Evolutionary conservation across 2,329 filamentous ascomycete genomes (phyloP).

Genomic region (Thelonectria rubi): DNA sequence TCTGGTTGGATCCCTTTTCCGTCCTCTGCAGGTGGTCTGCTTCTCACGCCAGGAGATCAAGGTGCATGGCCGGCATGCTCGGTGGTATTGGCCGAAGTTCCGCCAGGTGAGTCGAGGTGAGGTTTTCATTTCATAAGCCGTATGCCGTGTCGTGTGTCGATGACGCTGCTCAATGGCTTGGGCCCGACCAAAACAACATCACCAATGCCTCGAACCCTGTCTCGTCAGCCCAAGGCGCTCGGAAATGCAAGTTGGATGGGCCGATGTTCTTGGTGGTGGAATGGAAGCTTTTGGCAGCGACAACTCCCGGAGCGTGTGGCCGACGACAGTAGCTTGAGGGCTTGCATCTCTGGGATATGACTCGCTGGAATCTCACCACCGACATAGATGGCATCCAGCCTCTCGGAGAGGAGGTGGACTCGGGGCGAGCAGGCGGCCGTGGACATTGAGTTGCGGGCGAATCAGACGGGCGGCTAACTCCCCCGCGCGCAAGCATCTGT

Average conservation of each 20-base stretch:
- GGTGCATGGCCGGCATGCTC: slow-evolving; percentile 22
- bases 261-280: neutral
- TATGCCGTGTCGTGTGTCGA: slow-evolving; percentile 23
- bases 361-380: slow-evolving; percentile 25
- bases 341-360: slow-evolving; percentile 13
- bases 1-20: slow-evolving; percentile 13
- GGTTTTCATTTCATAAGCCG: slow-evolving; percentile 24
- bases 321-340: neutral
- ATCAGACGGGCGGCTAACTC: slow-evolving; percentile 34
- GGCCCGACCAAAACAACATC: slow-evolving; percentile 19
- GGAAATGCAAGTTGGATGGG: neutral
- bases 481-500: slow-evolving; percentile 39
- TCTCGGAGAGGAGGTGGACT: slow-evolving; percentile 28
- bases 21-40: slow-evolving; percentile 27
- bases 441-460: slow-evolving; percentile 35
- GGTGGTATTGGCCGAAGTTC: slow-evolving; percentile 23
- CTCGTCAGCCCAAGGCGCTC: slow-evolving; percentile 1
- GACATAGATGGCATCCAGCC: slow-evolving; percentile 32
- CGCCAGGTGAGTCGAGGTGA: slow-evolving; percentile 30
- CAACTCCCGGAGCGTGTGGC: slow-evolving; percentile 9
- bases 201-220: slow-evolving; percentile 14
- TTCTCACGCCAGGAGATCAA: slow-evolving; percentile 38
- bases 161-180: slow-evolving; percentile 23
- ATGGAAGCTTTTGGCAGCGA: slow-evolving; percentile 17
- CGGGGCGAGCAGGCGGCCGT: slow-evolving; percentile 20